Percentiles rank a stretch among this genome's conserved stretches.
These are phyloP conservation scores for Thinopyrum elongatum DNA, from an alignment of 176 grass and related monocot genomes.

Conservation along the genomic window DNA sequence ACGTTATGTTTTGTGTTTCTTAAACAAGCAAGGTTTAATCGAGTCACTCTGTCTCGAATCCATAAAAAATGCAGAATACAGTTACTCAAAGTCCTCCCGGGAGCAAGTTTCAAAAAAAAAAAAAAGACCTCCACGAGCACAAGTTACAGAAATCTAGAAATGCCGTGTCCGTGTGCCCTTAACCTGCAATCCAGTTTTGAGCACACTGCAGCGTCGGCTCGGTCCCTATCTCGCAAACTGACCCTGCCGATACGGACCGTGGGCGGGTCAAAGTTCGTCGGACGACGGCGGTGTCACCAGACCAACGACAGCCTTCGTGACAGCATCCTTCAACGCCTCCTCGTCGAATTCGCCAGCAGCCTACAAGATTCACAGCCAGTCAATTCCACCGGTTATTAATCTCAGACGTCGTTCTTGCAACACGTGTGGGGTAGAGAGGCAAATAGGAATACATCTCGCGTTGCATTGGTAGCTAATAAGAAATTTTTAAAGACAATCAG, in stretches of 20 bases:
- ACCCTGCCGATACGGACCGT: background rate
- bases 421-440: background rate
- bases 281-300: constrained; percentile 18
- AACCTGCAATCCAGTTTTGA: background rate
- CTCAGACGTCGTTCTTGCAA: background rate
- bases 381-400: background rate
- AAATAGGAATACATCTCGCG: background rate
- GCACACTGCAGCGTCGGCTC: background rate
- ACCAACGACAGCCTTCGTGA: constrained; percentile 51
- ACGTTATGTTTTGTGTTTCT: background rate
- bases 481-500: background rate
- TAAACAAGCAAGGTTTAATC: background rate
- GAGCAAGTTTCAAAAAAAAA: too few relatives aligned
- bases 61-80: background rate
- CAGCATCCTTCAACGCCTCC: constrained; percentile 56
- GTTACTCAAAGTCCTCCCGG: background rate
- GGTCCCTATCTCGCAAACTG: background rate
- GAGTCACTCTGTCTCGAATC: background rate
- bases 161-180: background rate
- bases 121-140: background rate
- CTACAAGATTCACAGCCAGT: constrained; percentile 27
- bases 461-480: background rate
- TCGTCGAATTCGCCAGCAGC: constrained; percentile 34
- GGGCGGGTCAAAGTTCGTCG: constrained; percentile 33
- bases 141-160: background rate